Evolutionary conservation across 306 rosid species (phyloP).

Genomic region (Argentina anserina): DNA sequence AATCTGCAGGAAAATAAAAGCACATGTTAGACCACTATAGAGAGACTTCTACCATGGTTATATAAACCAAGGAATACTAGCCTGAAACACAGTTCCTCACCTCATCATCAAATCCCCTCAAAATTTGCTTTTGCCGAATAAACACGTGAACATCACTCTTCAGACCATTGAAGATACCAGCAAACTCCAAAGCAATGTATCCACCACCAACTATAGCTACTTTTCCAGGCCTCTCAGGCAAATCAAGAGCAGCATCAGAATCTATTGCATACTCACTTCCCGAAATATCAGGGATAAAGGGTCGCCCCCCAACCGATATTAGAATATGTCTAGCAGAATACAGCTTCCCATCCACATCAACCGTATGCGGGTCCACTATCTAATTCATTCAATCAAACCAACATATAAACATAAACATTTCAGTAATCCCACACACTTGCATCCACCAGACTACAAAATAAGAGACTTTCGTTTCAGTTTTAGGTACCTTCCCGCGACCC

Average conservation of each 20-base stretch:
- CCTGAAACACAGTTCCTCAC: constrained; percentile 34
- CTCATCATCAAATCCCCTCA: constrained; percentile 98
- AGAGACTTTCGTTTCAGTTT: neutral
- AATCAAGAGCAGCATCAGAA: constrained; percentile 96
- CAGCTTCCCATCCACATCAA: constrained; percentile 76
- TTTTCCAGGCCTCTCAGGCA: constrained; percentile 80
- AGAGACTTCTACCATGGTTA: neutral
- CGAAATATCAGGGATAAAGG: constrained; percentile 91
- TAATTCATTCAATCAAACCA: constrained; percentile 27
- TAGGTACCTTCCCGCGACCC: constrained; percentile 90
- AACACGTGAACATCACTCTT: constrained; percentile 73
- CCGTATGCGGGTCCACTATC: constrained; percentile 84
- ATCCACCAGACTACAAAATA: neutral
- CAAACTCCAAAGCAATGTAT: constrained; percentile 94
- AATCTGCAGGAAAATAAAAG: constrained; percentile 46
- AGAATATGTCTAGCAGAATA: constrained; percentile 86
- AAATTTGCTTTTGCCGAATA: constrained; percentile 80
- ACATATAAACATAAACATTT: neutral
- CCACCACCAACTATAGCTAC: constrained; percentile 99
- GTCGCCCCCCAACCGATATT: constrained; percentile 82
- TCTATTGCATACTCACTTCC: constrained; percentile 84
- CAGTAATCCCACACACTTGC: neutral
- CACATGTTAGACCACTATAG: constrained; percentile 24
- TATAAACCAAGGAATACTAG: constrained; percentile 2
- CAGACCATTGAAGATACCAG: constrained; percentile 91